Evolutionary conservation across 306 rosid species (phyloP).

Genomic region (Castanea mollissima): DNA sequence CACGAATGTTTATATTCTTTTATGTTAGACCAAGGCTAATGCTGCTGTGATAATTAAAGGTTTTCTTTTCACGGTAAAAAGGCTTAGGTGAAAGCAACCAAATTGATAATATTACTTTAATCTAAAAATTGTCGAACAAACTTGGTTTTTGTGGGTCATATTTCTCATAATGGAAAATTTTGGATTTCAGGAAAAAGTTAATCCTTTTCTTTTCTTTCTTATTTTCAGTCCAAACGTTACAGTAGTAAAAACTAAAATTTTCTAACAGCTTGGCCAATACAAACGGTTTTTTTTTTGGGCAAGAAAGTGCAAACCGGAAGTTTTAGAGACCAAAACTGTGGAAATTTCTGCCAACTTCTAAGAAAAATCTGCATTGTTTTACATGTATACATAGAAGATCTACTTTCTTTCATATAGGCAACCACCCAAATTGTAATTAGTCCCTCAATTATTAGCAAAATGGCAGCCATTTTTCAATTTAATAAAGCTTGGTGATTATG

Average conservation of each 20-base stretch:
- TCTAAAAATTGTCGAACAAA: background rate
- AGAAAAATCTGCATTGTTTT: too few relatives aligned
- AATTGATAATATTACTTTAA: too few relatives aligned
- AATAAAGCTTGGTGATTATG: background rate
- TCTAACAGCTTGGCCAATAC: too few relatives aligned
- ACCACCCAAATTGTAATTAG: background rate
- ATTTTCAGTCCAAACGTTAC: too few relatives aligned
- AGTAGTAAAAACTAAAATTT: too few relatives aligned
- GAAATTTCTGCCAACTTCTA: too few relatives aligned
- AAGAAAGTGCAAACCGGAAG: too few relatives aligned
- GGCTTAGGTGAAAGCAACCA: too few relatives aligned
- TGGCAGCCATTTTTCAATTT: background rate
- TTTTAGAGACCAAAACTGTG: too few relatives aligned
- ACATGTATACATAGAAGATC: background rate
- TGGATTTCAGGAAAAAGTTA: background rate
- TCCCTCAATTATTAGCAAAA: background rate
- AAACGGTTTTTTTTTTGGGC: too few relatives aligned
- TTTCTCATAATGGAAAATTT: background rate
- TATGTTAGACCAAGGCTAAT: background rate
- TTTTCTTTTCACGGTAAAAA: too few relatives aligned
- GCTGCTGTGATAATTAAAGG: too few relatives aligned
- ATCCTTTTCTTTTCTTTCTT: background rate
- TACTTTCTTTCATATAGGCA: background rate
- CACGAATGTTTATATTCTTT: background rate
- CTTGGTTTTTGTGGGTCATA: background rate